Percentiles rank a stretch among this genome's conserved stretches.
Evolutionary conservation across 2,329 filamentous ascomycete species (phyloP).

Genomic region (Alternaria gansuensis): DNA sequence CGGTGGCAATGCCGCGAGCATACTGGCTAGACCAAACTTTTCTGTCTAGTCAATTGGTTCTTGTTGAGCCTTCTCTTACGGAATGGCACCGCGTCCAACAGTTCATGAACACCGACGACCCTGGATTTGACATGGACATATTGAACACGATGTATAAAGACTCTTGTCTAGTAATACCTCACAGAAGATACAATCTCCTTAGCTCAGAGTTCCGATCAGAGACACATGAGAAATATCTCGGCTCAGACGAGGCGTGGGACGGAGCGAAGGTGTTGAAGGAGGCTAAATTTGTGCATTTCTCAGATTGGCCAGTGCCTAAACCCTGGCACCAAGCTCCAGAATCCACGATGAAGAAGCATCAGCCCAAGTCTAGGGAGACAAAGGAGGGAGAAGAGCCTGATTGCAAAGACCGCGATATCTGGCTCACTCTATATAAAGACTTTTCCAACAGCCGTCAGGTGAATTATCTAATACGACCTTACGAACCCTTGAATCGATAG

Average conservation of each 20-base stretch:
- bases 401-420: neutral
- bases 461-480: too few species aligned
- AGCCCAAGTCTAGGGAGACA: accelerated
- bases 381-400: neutral
- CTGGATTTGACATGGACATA: neutral
- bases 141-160: neutral
- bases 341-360: too few species aligned
- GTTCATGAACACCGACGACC: constrained; percentile 27
- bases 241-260: too few species aligned
- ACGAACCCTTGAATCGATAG: too few species aligned
- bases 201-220: neutral
- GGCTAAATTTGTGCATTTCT: constrained; percentile 72
- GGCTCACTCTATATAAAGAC: too few species aligned
- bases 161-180: neutral
- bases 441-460: too few species aligned
- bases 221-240: constrained; percentile 60
- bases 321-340: neutral
- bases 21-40: constrained; percentile 66
- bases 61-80: constrained; percentile 68
- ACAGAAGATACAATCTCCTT: neutral
- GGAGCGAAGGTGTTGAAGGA: constrained; percentile 65
- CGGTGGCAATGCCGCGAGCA: constrained; percentile 72
- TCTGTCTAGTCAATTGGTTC: constrained; percentile 66
- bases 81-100: constrained; percentile 49
- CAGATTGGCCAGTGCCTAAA: constrained; percentile 31